Evolutionary conservation across 2,329 filamentous ascomycete species (phyloP).

Genomic region (Delphinella strobiligena): DNA sequence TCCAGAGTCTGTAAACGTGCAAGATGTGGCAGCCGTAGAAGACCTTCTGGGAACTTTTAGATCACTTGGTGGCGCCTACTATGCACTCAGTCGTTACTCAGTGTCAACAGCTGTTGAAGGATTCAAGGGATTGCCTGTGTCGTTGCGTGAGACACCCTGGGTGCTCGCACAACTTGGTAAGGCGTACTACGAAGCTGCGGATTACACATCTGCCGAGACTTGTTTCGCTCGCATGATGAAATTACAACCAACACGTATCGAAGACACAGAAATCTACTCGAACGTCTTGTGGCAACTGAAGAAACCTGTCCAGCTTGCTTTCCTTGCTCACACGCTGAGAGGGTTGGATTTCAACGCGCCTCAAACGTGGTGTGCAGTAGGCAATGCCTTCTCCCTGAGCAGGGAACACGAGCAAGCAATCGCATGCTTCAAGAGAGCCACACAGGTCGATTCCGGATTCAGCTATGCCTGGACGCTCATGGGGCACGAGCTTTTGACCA

Average conservation of each 20-base stretch:
- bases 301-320: constrained; percentile 80
- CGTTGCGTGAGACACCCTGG: constrained; percentile 85
- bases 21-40: constrained; percentile 58
- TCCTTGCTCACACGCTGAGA: constrained; percentile 79
- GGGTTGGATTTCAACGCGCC: constrained; percentile 81
- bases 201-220: constrained; percentile 76
- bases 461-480: constrained; percentile 94
- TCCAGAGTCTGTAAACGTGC: constrained; percentile 6
- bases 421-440: constrained; percentile 87
- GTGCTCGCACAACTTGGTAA: constrained; percentile 83
- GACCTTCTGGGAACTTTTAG: constrained; percentile 70
- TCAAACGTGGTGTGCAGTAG: constrained; percentile 89
- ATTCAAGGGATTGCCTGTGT: constrained; percentile 56
- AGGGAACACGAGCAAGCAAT: constrained; percentile 91
- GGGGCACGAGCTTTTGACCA: constrained; percentile 88
- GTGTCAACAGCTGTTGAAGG: constrained; percentile 64
- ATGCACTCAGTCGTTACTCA: constrained; percentile 65
- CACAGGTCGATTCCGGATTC: constrained; percentile 78
- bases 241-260: constrained; percentile 67
- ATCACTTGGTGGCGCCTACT: constrained; percentile 71
- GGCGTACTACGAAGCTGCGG: constrained; percentile 80
- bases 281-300: constrained; percentile 98
- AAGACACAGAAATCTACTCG: constrained; percentile 97
- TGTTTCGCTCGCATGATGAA: constrained; percentile 70
- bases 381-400: constrained; percentile 87